A percentile compares a stretch with the other conserved stretches of the same genome.
phyloP scores from a whole-genome alignment of 805 yeast species.

The Candida coleopterorum region DNA sequence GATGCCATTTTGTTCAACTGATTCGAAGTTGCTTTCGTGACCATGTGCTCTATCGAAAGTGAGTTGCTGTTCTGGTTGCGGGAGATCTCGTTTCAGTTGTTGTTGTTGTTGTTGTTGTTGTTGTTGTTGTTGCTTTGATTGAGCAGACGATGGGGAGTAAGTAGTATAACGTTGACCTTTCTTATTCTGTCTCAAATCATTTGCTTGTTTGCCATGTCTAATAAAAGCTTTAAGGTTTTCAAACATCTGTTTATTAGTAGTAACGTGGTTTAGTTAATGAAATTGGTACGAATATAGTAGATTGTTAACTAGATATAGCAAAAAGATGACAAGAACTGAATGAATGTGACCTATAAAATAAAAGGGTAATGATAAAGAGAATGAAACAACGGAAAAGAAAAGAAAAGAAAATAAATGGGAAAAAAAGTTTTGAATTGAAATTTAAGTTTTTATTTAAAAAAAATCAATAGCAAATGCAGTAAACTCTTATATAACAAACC shows the following conservation, averaged over 20 bases:
- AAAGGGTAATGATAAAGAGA: no score
- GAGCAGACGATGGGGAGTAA: constrained; percentile 1
- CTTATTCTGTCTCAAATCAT: constrained; percentile 20
- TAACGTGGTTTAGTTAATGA: neutral
- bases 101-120: neutral
- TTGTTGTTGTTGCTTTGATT: constrained; percentile 2
- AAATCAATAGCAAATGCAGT: no score
- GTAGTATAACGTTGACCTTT: constrained; percentile 1
- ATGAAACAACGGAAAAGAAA: no score
- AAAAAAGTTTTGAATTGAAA: no score
- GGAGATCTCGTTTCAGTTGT: neutral
- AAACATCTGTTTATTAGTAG: no score
- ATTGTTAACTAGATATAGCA: no score
- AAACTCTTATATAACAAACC: no score
- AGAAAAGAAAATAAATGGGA: no score
- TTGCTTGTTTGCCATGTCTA: constrained; percentile 61
- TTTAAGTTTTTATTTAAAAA: no score
- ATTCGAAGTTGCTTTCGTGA: neutral
- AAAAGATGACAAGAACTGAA: no score
- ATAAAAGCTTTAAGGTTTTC: constrained; percentile 56
- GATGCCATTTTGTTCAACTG: constrained; percentile 1
- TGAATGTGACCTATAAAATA: no score
- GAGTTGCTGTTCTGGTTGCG: constrained; percentile 1
- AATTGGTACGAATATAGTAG: no score
- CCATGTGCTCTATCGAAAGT: neutral